Conservation (phyloP, 2,329 filamentous ascomycete genomes). For the Bipolaris sorokiniana region DNA sequence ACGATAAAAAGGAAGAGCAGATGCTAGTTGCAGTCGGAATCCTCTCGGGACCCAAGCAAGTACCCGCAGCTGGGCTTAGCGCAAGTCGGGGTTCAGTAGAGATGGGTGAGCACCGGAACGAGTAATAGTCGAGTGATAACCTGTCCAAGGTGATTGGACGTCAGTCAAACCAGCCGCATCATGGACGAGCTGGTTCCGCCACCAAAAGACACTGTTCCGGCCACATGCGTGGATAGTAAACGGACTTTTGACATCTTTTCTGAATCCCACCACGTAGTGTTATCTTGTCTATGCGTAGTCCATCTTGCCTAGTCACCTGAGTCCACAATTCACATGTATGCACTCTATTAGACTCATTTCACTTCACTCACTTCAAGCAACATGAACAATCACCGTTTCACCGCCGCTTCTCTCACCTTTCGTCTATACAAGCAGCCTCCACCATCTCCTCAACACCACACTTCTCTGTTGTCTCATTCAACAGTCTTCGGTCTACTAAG, state of each 20-base stretch:
- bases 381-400: neutral
- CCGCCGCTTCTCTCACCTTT: neutral
- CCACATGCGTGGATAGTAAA: neutral
- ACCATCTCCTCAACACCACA: neutral
- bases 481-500: neutral
- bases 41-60: neutral
- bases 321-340: neutral
- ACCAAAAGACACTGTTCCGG: neutral
- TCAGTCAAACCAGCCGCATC: neutral
- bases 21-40: neutral
- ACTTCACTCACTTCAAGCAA: conserved; percentile 11
- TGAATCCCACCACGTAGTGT: neutral
- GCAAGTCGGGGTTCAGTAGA: neutral
- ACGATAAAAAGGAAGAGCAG: conserved; percentile 1
- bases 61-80: conserved; percentile 4
- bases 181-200: neutral
- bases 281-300: neutral
- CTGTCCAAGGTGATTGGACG: neutral
- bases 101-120: neutral
- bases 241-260: neutral
- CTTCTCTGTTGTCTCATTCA: neutral
- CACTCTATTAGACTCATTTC: neutral
- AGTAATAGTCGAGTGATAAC: neutral
- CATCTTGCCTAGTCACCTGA: neutral
- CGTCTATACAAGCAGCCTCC: conserved; percentile 7